Conservation (phyloP, 2,329 filamentous ascomycete species). For the Myotisia sp. region DNA sequence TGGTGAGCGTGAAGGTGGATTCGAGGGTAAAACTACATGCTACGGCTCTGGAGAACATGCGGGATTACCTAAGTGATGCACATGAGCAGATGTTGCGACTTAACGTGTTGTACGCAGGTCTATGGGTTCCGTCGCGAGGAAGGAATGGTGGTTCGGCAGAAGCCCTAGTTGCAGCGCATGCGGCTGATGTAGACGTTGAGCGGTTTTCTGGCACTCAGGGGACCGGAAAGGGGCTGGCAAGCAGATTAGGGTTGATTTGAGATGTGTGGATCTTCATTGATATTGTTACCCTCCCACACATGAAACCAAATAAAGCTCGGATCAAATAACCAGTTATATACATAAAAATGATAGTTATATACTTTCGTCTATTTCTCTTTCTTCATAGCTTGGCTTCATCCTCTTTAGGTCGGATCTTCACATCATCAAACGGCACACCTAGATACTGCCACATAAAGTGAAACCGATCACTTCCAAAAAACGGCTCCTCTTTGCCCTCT, state of each 20-base stretch:
- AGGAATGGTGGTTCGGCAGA: not conserved
- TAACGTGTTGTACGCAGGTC: conserved; percentile 57
- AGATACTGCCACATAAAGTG: conserved; percentile 14
- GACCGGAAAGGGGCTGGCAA: conserved; percentile 1
- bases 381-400: conserved; percentile 1
- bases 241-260: not conserved
- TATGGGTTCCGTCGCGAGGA: conserved; percentile 46
- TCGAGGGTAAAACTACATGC: conserved; percentile 55
- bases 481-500: conserved; percentile 13
- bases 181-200: not conserved
- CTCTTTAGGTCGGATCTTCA: conserved; percentile 7
- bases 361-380: not conserved
- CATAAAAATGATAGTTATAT: too few relatives aligned
- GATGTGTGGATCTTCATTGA: too few relatives aligned
- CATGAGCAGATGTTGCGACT: conserved; percentile 64
- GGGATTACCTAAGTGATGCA: conserved; percentile 59
- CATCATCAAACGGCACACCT: conserved; percentile 11
- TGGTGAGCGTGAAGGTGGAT: conserved; percentile 57
- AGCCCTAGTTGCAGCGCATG: not conserved
- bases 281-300: too few relatives aligned
- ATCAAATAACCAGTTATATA: too few relatives aligned
- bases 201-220: not conserved
- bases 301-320: too few relatives aligned
- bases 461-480: conserved; percentile 15
- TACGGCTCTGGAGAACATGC: conserved; percentile 52